Evolutionary conservation across 129 eudicot genomes (phyloP).

Genomic region (Flaveria ramosissima): DNA sequence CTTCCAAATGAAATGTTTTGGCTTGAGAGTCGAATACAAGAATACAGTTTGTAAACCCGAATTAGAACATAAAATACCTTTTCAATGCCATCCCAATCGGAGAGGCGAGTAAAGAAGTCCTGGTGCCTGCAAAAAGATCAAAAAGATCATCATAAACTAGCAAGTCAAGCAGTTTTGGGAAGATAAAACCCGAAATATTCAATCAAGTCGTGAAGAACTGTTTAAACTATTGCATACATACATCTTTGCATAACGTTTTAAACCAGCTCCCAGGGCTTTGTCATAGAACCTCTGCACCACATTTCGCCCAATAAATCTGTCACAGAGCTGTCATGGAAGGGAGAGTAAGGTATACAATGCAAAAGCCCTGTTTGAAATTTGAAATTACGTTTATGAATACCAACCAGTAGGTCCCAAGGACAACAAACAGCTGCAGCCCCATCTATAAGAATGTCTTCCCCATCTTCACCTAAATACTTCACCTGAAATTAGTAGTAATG

Average conservation of each 20-base stretch:
- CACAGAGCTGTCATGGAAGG: slow-evolving; percentile 63
- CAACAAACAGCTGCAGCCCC: slow-evolving; percentile 98
- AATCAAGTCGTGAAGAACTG: not conserved
- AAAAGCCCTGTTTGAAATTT: slow-evolving; percentile 1
- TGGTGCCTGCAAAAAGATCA: slow-evolving; percentile 65
- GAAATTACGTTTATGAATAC: slow-evolving; percentile 34
- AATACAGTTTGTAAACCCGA: not conserved
- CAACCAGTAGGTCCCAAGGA: slow-evolving; percentile 96
- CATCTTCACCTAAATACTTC: slow-evolving; percentile 93
- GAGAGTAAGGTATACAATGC: not conserved
- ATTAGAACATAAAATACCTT: slow-evolving; percentile 52
- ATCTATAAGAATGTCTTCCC: slow-evolving; percentile 60
- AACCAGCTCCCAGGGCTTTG: slow-evolving; percentile 74
- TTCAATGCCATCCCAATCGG: slow-evolving; percentile 85
- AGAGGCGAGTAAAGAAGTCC: slow-evolving; percentile 70
- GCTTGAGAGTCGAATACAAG: not conserved
- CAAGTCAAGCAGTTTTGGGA: not conserved
- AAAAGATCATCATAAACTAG: slow-evolving; percentile 10
- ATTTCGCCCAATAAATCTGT: slow-evolving; percentile 76
- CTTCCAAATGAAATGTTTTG: too few relatives aligned
- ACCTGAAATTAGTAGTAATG: slow-evolving; percentile 52
- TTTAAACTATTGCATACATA: slow-evolving; percentile 49
- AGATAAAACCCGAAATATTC: not conserved
- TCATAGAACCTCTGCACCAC: slow-evolving; percentile 69
- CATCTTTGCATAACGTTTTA: slow-evolving; percentile 76